Evolutionary conservation across 306 rosid genomes (phyloP), one percentile per base, ranked within the genome.

Genomic region (Prunus armeniaca): DNA sequence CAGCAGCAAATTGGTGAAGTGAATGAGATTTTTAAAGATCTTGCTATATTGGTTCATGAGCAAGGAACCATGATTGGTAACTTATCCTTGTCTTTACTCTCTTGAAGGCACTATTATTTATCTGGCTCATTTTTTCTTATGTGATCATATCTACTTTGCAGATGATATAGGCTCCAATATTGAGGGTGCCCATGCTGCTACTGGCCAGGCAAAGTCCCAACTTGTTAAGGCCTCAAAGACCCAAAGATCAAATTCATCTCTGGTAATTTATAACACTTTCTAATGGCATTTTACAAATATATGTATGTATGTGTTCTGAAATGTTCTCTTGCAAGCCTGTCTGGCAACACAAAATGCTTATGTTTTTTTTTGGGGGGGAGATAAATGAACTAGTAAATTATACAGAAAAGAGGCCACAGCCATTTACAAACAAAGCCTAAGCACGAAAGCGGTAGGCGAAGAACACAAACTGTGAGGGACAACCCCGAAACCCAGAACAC

Each of bases 1-100:
- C 98, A 94, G 87, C 87, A 86, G 17, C 98, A 91, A 87, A 94
- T 94, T 85, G 97, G 97, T 38, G 98, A 94, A 87, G 98, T 94
- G 66, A 91, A 89, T 82, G 98, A 91, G 81, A 91, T 94, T 73
- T 91, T 94, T 81, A 94, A 91, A 86, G 98, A 94, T 90, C 96
- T 94, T 45, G 97, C 98, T 4, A 92, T 90, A 43, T 87, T 94
- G 77, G 98, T 94, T 46, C 98, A 91, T 57, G 98, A 90, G 88
- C 98, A 94, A 84, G 98, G 98, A 80, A 71, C 91, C 58, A 87
- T 91, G 88, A 94, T 94, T 57, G 97, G 98, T 91, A 79, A 83
- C 77, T 57, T 22, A 12, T 18, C 25, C 12, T 49, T 49, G 63
- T 75, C 45, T 54, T 54, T 56, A 20, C 18, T 61, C 41, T 66